Evolutionary conservation across 1,284 basidiomycete genomes (phyloP), one percentile per base, ranked within the genome.

Genomic region (Tilletia walkeri): DNA sequence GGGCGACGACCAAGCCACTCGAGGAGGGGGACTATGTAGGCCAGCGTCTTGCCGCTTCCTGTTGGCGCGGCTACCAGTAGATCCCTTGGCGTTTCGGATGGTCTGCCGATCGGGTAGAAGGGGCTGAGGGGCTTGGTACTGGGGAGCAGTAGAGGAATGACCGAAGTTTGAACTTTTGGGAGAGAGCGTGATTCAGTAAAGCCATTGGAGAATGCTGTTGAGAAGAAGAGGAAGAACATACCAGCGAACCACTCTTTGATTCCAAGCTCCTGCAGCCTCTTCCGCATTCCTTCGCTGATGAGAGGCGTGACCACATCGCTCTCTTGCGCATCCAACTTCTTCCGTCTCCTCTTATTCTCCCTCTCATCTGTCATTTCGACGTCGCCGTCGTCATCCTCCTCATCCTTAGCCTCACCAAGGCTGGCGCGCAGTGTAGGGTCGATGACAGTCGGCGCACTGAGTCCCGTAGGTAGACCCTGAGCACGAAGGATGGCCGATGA

Each of bases 31-130:
- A 98, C 86, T 3, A 91, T 91, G 84, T 99, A 99, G 14, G 94
- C 92, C 24, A 99, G 87, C 0, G 95, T 99, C 86, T 99, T 99
- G 0, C 95, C 95, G 76, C 93, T 95, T 41, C 95, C 95, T 0
- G 95, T 99, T 0, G 96, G 96, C 1, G 96, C 96, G 4, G 94
- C 96, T n/a, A 96, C 92, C 78, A 95, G 95, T 9, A 95, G 87
- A 84, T 99, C 96, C 53, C 88, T 87, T 34, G 90, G 90, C 36
- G 88, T 87, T 14, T 63, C 34, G 3, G 59, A 63, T 9, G 59
- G 12, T 16, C 34, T 5, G 67, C 88, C 84, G 76, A 89, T 90
- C 0, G 92, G 90, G 16, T 88, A 87, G 79, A 94, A 93, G 2
- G 96, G 85, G 3, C 69, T 71, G 72, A 71, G 53, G 77, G 72